Base-by-base conservation (phyloP, 73 alveolate genomes). In the Effrenium voratum region DNA sequence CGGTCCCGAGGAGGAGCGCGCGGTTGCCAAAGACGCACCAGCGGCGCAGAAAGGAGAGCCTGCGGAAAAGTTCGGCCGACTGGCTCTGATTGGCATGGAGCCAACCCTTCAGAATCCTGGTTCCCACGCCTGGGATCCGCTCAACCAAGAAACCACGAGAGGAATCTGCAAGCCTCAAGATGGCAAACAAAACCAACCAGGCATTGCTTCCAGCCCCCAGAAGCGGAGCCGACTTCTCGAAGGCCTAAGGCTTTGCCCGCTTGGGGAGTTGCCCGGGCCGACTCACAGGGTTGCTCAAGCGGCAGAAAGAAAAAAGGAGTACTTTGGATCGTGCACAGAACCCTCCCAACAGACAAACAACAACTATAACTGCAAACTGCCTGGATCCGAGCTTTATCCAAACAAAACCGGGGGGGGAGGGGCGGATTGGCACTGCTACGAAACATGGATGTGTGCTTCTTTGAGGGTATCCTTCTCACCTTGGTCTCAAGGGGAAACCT, bases 1-100 rank as follows among this genome's bases (percentile, higher is more conserved):
- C 55, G 4, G n/a, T 75, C 94, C 94, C 94, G 5, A 86, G 46
- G 66, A 86, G 52, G 59, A 86, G 32, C 10, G 94, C 94, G 28
- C 94, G 94, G 50, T 63, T 86, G 83, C 94, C 94, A 24, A 81
- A 86, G 22, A 63, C 45, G 60, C 94, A 86, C 28, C 82, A 86
- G 19, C 94, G 12, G 34, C 92, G 94, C 46, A 59, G 8, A 40
- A 66, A 86, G 32, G 60, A 10, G 63, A 36, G 70, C 93, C 93
- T 76, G 40, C 34, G 26, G 19, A 52, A 52, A 52, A 52, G 63
- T 19, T 52, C 8, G 63, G 19, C 26, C 8, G 63, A 52, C 19
- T 52, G 8, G 19, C 63, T 19, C 8, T 8, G 63, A 12, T 8
- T 12, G 63, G 19, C 8, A 52, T 12, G 63, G 26, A 8, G 19